These are phyloP conservation scores for Ustilago lituana DNA, from an alignment of 1,284 basidiomycete species.

Conservation along the genomic window DNA sequence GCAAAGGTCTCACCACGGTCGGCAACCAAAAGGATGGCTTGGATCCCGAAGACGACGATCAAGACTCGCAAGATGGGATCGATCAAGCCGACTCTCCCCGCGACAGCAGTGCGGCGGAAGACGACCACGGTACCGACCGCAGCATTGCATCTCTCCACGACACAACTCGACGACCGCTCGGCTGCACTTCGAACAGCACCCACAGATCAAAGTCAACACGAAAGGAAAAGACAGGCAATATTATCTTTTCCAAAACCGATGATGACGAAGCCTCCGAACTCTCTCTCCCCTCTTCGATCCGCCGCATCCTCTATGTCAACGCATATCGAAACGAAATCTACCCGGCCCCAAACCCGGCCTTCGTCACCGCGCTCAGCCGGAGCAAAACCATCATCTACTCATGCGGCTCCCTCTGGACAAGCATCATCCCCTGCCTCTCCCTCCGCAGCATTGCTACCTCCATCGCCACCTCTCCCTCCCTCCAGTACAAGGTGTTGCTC, in stretches of 20 bases:
- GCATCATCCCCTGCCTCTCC: conserved; percentile 87
- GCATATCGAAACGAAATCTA: conserved; percentile 76
- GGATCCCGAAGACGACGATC: conserved; percentile 51
- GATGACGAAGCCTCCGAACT: conserved; percentile 69
- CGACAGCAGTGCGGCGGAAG: conserved; percentile 21
- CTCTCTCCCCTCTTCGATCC: conserved; percentile 40
- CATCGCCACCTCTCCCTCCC: conserved; percentile 78
- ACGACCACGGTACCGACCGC: neutral
- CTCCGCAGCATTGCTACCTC: conserved; percentile 81
- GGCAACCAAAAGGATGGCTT: conserved; percentile 56
- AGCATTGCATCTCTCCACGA: neutral
- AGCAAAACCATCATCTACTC: conserved; percentile 84
- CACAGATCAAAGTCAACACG: too few relatives aligned
- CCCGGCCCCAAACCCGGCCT: conserved; percentile 85
- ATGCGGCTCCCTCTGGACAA: conserved; percentile 87
- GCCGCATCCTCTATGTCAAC: conserved; percentile 89
- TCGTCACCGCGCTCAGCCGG: conserved; percentile 75
- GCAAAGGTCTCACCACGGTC: conserved; percentile 44
- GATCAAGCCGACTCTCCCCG: conserved; percentile 27
- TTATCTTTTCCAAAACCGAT: conserved; percentile 74
- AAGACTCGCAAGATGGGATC: conserved; percentile 41
- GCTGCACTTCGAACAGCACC: neutral
- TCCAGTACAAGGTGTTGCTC: conserved; percentile 84
- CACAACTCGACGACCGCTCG: neutral
- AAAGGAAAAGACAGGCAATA: conserved; percentile 70